These are phyloP conservation scores for Lachnellula willkommii DNA, from an alignment of 2,329 filamentous ascomycete species.

Conservation along the genomic window DNA sequence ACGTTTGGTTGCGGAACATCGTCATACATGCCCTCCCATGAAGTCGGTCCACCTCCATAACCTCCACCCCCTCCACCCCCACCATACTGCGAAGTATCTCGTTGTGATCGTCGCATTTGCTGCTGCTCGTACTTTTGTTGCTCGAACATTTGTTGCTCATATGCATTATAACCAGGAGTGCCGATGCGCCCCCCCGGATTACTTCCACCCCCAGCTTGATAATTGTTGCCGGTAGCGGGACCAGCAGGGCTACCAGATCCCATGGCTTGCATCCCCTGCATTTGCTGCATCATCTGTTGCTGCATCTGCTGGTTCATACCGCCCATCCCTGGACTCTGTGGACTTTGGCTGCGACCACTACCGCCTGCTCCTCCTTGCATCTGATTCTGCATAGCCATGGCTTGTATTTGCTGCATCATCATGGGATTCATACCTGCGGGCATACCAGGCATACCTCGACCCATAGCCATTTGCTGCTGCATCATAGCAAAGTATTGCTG, in stretches of 20 bases:
- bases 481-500: slow-evolving; percentile 95
- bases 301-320: slow-evolving; percentile 43
- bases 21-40: slow-evolving; percentile 98
- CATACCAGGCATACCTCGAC: slow-evolving; percentile 59
- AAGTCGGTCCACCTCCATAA: slow-evolving; percentile 64
- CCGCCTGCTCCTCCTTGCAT: slow-evolving; percentile 20
- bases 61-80: slow-evolving; percentile 39
- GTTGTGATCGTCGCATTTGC: slow-evolving; percentile 46
- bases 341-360: slow-evolving; percentile 30
- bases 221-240: slow-evolving; percentile 30
- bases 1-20: slow-evolving; percentile 81
- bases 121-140: slow-evolving; percentile 72
- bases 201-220: slow-evolving; percentile 30
- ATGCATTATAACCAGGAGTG: slow-evolving; percentile 46
- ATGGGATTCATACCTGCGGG: slow-evolving; percentile 63
- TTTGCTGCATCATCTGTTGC: slow-evolving; percentile 48
- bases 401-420: slow-evolving; percentile 67
- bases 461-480: slow-evolving; percentile 87
- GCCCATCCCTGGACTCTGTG: slow-evolving; percentile 27
- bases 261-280: slow-evolving; percentile 44
- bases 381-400: slow-evolving; percentile 43
- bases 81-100: slow-evolving; percentile 29
- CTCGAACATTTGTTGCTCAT: slow-evolving; percentile 70
- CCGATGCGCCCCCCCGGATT: slow-evolving; percentile 39
- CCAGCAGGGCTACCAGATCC: slow-evolving; percentile 15